A percentile compares a stretch with the other conserved stretches of the same genome.
Conservation (phyloP, 495 filamentous ascomycete genomes). For the Eremomyces bilateralis region DNA sequence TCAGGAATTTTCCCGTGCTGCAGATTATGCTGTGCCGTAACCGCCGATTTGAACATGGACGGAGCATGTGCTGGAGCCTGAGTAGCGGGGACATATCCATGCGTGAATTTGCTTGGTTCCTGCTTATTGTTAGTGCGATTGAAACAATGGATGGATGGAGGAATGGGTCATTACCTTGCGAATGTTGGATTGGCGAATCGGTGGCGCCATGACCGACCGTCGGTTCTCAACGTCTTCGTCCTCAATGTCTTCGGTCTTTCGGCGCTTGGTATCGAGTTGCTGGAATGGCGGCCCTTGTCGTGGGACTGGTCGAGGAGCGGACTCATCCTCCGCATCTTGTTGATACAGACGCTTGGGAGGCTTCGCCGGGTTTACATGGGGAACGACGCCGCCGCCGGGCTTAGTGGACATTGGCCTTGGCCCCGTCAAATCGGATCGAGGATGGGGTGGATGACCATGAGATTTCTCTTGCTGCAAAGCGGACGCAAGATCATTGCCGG, state of each 20-base stretch:
- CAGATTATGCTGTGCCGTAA: constrained; percentile 23
- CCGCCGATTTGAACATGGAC: constrained; percentile 22
- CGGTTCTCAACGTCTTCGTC: constrained; percentile 24
- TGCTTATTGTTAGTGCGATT: constrained; percentile 11
- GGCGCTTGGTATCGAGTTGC: constrained; percentile 32
- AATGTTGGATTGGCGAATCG: constrained; percentile 60
- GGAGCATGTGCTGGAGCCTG: constrained; percentile 19
- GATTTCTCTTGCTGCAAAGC: constrained; percentile 22
- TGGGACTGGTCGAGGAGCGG: constrained; percentile 14
- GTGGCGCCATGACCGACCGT: constrained; percentile 44
- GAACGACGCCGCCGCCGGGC: too few species aligned
- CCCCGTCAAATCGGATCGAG: constrained; percentile 28
- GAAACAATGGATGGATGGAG: not conserved
- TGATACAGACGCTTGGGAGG: constrained; percentile 37
- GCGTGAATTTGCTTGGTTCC: constrained; percentile 40
- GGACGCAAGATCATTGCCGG: constrained; percentile 11
- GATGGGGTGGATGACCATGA: constrained; percentile 13
- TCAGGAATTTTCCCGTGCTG: constrained; percentile 41
- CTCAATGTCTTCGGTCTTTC: constrained; percentile 32
- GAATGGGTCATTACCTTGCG: constrained; percentile 36
- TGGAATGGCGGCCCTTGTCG: constrained; percentile 26
- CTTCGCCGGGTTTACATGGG: constrained; percentile 48
- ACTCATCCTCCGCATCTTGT: constrained; percentile 29
- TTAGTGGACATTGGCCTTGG: too few species aligned
- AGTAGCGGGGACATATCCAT: constrained; percentile 36